A percentile compares a stretch with the other conserved stretches of the same genome.
Evolutionary conservation across 495 filamentous ascomycete species (phyloP).

Genomic region (Xylaria scruposa): DNA sequence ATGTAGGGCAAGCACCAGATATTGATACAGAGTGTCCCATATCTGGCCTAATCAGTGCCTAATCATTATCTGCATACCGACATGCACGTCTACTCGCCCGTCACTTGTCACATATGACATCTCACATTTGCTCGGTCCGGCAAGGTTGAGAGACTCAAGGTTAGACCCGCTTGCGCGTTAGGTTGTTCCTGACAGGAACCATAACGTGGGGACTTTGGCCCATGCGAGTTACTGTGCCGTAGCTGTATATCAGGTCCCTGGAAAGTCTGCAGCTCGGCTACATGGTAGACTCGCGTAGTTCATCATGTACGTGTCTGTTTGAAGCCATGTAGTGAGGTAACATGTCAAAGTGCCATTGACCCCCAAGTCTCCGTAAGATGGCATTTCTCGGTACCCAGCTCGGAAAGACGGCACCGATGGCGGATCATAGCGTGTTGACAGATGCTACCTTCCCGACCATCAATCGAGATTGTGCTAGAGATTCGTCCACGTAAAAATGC

Average conservation of each 20-base stretch:
- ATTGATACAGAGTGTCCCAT: neutral
- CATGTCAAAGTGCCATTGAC: constrained; percentile 7
- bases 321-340: constrained; percentile 16
- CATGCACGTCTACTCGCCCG: neutral
- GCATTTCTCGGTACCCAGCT: neutral
- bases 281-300: constrained; percentile 2
- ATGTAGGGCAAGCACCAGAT: constrained; percentile 1
- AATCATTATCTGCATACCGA: neutral
- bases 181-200: constrained; percentile 25
- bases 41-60: constrained; percentile 8
- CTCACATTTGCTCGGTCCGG: constrained; percentile 1
- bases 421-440: neutral
- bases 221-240: constrained; percentile 15
- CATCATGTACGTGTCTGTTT: constrained; percentile 10
- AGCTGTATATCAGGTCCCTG: constrained; percentile 16
- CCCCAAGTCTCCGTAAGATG: neutral
- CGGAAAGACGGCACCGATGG: neutral
- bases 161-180: constrained; percentile 24
- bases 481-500: constrained; percentile 5
- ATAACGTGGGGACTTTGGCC: constrained; percentile 19
- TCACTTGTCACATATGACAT: constrained; percentile 18
- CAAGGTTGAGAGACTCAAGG: constrained; percentile 5
- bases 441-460: neutral
- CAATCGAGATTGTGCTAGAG: constrained; percentile 12
- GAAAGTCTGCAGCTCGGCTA: constrained; percentile 21